phyloP scores from a whole-genome alignment of 345 rosid species.

The Eucalyptus marginata region DNA sequence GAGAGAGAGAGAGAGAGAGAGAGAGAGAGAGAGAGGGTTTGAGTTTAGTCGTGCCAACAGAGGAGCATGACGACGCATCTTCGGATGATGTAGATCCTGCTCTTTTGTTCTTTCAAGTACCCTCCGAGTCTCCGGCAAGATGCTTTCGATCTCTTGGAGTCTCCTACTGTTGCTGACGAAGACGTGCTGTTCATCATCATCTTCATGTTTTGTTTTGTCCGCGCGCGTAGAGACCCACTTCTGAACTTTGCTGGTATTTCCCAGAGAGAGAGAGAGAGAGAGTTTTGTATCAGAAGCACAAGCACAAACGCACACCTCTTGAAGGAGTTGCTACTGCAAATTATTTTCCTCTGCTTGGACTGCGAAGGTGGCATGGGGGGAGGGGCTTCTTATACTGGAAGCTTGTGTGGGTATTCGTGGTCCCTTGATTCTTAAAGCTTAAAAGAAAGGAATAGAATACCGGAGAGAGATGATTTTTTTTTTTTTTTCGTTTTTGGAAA shows the following conservation, averaged over 20 bases:
- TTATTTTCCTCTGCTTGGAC: not conserved
- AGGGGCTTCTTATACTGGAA: not conserved
- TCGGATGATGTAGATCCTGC: slow-evolving; percentile 63
- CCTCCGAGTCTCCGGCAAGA: slow-evolving; percentile 58
- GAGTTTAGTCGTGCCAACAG: slow-evolving; percentile 61
- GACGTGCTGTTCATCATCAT: not conserved
- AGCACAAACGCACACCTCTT: not conserved
- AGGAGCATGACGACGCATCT: slow-evolving; percentile 78
- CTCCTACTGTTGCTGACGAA: not conserved
- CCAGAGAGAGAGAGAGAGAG: not conserved
- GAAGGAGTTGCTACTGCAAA: not conserved
- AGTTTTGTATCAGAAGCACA: not conserved
- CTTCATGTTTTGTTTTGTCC: not conserved
- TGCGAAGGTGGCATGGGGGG: not conserved
- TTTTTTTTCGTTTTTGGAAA: not conserved
- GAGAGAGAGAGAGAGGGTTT: too few species aligned
- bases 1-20: not conserved
- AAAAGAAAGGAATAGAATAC: not conserved
- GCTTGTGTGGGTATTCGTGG: not conserved
- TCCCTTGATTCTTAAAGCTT: not conserved
- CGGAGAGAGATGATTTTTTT: not conserved
- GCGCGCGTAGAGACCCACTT: not conserved
- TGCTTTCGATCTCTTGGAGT: slow-evolving; percentile 27
- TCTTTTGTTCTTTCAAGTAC: slow-evolving; percentile 56
- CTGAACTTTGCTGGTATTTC: not conserved